Evolutionary conservation across 2,329 filamentous ascomycete genomes (phyloP).

Genomic region (Tympanopsis confertula): DNA sequence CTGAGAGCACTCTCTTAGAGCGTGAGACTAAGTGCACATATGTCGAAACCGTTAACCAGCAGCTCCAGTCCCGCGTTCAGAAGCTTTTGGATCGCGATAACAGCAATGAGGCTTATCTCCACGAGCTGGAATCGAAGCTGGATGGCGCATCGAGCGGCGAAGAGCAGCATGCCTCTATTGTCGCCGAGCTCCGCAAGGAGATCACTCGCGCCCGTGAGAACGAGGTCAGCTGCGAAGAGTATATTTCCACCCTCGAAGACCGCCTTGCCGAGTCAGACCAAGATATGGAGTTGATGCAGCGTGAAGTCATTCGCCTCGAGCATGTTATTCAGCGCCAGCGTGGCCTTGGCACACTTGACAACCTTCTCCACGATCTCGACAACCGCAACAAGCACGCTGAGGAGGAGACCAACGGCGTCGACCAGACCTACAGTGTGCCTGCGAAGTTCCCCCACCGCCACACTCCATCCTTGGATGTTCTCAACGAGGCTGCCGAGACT

Average conservation of each 20-base stretch:
- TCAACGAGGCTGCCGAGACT: neutral
- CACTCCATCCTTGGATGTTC: constrained; percentile 48
- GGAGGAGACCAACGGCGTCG: constrained; percentile 27
- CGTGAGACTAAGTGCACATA: constrained; percentile 91
- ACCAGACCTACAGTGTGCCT: constrained; percentile 46
- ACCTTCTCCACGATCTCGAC: constrained; percentile 81
- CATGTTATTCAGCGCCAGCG: constrained; percentile 91
- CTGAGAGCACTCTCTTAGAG: constrained; percentile 78
- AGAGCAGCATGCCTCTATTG: constrained; percentile 79
- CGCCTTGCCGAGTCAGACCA: constrained; percentile 90
- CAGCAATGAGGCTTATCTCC: constrained; percentile 84
- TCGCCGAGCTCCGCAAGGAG: constrained; percentile 82
- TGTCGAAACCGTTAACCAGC: constrained; percentile 79
- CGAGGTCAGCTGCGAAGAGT: constrained; percentile 83
- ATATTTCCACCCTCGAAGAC: constrained; percentile 93
- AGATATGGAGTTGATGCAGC: constrained; percentile 91
- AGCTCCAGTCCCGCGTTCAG: constrained; percentile 80
- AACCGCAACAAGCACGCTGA: constrained; percentile 50
- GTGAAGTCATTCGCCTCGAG: constrained; percentile 86
- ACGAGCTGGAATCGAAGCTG: constrained; percentile 80
- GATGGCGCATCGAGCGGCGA: constrained; percentile 84
- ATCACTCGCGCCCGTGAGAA: constrained; percentile 79
- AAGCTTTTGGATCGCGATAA: constrained; percentile 86
- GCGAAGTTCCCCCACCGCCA: constrained; percentile 74
- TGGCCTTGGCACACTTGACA: constrained; percentile 88